Base-by-base conservation (phyloP, 2,329 filamentous ascomycete genomes). In the Stagonosporopsis chrysanthemi region DNA sequence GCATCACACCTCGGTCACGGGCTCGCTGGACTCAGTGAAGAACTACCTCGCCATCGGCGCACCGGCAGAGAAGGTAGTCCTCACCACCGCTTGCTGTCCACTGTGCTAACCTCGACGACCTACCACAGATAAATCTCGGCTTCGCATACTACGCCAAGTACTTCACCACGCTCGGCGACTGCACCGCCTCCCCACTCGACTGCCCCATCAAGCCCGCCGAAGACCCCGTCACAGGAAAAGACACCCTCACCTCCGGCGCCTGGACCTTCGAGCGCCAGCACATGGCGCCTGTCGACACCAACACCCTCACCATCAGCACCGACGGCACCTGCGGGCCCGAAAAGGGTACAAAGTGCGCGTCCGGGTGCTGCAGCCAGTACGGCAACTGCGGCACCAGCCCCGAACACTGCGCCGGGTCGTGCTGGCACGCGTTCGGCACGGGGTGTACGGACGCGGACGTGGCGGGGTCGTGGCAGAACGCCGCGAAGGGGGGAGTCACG, bases 141-240 rank as follows among this genome's bases (percentile, higher is more conserved):
- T 84, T 91, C 51, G 86, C 86, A 2, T 90, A 88, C 69, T 90
- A 90, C 71, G 83, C 84, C 43, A 90, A 90, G 69, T 90, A 82
- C 76, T 90, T 89, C 76, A 77, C 82, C 46, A 77, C 82, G 6
- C 71, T 79, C 0, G 79, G 69, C 28, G 73, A 79, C 15, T 87
- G 84, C 65, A 66, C 68, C 2, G 59, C 72, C 1, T 59, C 77
- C 15, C 81, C 86, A 0, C 72, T 88, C 6, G 86, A 85, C 23
- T 90, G 88, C 70, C 79, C 81, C 4, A 85, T 86, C 0, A 81
- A 82, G 12, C 70, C 79, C 3, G 81, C 89, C 56, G 88, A 91
- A 73, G 81, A 86, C 44, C 79, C 84, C 0, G 75, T 83, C 26
- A 83, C 82, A 0, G 88, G 88, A 7, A 79, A 74, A 8, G 88